A percentile compares a stretch with the other conserved stretches of the same genome.
These are phyloP conservation scores for Cyclocybe cylindracea DNA, from an alignment of 768 basidiomycete genomes.

Conservation along the genomic window DNA sequence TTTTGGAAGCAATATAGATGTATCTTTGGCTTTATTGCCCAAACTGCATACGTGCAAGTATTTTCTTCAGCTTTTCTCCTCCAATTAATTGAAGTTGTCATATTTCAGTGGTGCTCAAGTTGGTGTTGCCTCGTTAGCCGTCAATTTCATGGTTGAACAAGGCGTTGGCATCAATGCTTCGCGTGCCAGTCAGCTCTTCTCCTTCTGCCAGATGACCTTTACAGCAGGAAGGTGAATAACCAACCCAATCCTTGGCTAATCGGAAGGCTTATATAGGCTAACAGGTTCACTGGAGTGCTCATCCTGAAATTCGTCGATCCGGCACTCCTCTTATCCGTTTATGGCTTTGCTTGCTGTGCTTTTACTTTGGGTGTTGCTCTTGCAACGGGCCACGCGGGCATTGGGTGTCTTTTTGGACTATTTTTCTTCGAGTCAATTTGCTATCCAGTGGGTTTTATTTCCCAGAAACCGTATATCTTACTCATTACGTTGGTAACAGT, in stretches of 20 bases:
- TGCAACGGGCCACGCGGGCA: slow-evolving; percentile 51
- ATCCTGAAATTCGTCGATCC: slow-evolving; percentile 68
- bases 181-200: slow-evolving; percentile 64
- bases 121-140: slow-evolving; percentile 63
- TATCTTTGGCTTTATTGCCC: slow-evolving; percentile 72
- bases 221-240: slow-evolving; percentile 52
- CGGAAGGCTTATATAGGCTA: background rate
- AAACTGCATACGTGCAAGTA: slow-evolving; percentile 64
- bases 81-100: background rate
- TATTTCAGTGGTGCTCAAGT: slow-evolving; percentile 57
- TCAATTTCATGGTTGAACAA: slow-evolving; percentile 72
- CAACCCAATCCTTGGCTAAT: background rate
- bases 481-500: slow-evolving; percentile 22
- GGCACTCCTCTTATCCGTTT: slow-evolving; percentile 58
- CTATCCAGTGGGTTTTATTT: slow-evolving; percentile 49
- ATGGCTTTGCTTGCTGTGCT: slow-evolving; percentile 49
- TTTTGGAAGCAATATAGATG: slow-evolving; percentile 74
- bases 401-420: slow-evolving; percentile 61
- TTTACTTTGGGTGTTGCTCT: slow-evolving; percentile 55
- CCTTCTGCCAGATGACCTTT: slow-evolving; percentile 72
- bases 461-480: background rate
- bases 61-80: background rate
- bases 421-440: slow-evolving; percentile 82
- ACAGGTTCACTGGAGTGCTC: slow-evolving; percentile 59
- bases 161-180: slow-evolving; percentile 52